Percentiles rank a stretch among this genome's conserved stretches.
Evolutionary conservation across 2,329 filamentous ascomycete species (phyloP).

Genomic region (Capronia epimyces): DNA sequence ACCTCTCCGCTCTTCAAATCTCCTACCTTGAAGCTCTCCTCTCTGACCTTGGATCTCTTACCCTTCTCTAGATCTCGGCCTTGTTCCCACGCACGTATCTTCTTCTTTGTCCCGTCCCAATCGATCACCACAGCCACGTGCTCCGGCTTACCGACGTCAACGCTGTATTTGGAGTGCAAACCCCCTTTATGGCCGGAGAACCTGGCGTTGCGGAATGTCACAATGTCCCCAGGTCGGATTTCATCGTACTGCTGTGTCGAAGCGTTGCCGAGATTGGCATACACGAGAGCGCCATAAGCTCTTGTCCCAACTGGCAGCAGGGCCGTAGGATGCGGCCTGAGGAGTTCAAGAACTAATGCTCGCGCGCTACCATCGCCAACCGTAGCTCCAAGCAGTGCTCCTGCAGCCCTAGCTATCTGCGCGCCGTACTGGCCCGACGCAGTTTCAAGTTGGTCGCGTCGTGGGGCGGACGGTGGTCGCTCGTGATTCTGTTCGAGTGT

Average conservation of each 20-base stretch:
- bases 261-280: constrained; percentile 91
- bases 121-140: constrained; percentile 90
- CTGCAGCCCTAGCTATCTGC: constrained; percentile 63
- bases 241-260: constrained; percentile 85
- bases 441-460: constrained; percentile 88
- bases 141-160: constrained; percentile 79
- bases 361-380: constrained; percentile 81
- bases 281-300: constrained; percentile 85
- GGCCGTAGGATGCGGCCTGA: constrained; percentile 66
- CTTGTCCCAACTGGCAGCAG: constrained; percentile 80
- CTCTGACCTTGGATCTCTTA: constrained; percentile 86
- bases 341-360: constrained; percentile 69
- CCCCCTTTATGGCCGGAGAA: constrained; percentile 94
- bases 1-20: constrained; percentile 91
- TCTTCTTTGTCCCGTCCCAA: constrained; percentile 98
- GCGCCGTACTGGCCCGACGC: constrained; percentile 76
- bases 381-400: constrained; percentile 66
- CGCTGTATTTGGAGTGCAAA: constrained; percentile 89
- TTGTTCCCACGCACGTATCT: constrained; percentile 92
- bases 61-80: constrained; percentile 87
- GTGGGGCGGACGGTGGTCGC: constrained; percentile 68
- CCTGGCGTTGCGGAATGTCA: constrained; percentile 84
- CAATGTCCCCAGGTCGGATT: constrained; percentile 86
- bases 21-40: constrained; percentile 89
- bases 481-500: constrained; percentile 82